A percentile compares a stretch with the other conserved stretches of the same genome.
Evolutionary conservation across 2,329 filamentous ascomycete species (phyloP).

Genomic region (Epichloe sibirici): DNA sequence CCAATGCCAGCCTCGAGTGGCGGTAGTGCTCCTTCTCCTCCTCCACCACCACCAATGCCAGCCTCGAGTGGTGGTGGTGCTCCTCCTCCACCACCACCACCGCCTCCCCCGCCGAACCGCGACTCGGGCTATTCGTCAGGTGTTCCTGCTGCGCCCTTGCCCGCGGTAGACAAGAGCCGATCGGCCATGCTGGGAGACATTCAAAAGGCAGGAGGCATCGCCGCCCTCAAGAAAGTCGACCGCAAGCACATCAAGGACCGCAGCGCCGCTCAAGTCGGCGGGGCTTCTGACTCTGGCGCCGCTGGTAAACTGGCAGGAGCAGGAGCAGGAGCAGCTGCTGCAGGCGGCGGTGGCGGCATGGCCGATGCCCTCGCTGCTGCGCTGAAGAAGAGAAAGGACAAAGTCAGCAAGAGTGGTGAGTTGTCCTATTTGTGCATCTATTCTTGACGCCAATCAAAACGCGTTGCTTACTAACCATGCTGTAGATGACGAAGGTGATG

Average conservation of each 20-base stretch:
- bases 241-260: slow-evolving; percentile 58
- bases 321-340: slow-evolving; percentile 12
- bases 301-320: slow-evolving; percentile 40
- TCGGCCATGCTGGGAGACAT: slow-evolving; percentile 59
- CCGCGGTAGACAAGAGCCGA: slow-evolving; percentile 33
- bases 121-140: slow-evolving; percentile 46
- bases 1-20: slow-evolving; percentile 22
- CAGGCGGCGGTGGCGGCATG: slow-evolving; percentile 52
- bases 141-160: slow-evolving; percentile 32
- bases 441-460: not conserved
- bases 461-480: slow-evolving; percentile 5
- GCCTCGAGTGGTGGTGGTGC: slow-evolving; percentile 18
- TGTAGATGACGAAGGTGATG: slow-evolving; percentile 63
- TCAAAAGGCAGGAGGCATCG: slow-evolving; percentile 54
- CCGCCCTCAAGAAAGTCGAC: slow-evolving; percentile 63
- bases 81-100: slow-evolving; percentile 28
- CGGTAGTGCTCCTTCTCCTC: slow-evolving; percentile 19
- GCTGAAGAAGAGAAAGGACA: slow-evolving; percentile 74
- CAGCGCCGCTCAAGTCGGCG: slow-evolving; percentile 50
- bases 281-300: slow-evolving; percentile 35
- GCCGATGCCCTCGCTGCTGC: slow-evolving; percentile 73
- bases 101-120: slow-evolving; percentile 44
- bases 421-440: slow-evolving; percentile 15
- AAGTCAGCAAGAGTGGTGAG: slow-evolving; percentile 91
- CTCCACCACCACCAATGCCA: slow-evolving; percentile 25